phyloP scores from a whole-genome alignment of 2,329 filamentous ascomycete genomes.

The Penicillium aurantiogriseum region DNA sequence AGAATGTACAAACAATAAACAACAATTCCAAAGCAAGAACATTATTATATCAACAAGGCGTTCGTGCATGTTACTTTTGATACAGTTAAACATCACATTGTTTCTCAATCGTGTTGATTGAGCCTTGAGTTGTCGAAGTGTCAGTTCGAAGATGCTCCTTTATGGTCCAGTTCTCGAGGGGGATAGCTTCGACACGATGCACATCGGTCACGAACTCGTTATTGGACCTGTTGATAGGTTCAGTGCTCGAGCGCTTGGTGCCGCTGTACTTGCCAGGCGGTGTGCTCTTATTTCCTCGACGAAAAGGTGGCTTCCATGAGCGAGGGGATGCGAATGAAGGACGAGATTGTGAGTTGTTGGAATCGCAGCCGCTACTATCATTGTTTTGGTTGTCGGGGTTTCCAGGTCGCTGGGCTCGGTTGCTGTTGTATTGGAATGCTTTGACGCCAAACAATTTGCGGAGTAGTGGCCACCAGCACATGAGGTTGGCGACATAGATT shows the following conservation, averaged over 20 bases:
- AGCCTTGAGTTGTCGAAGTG: conserved; percentile 4
- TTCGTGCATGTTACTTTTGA: background rate
- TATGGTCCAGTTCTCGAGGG: conserved; percentile 15
- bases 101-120: background rate
- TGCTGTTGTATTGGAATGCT: conserved; percentile 29
- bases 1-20: background rate
- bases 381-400: conserved; percentile 17
- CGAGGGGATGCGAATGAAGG: conserved; percentile 21
- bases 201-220: conserved; percentile 10
- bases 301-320: conserved; percentile 8
- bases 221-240: conserved; percentile 17
- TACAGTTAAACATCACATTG: background rate
- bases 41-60: background rate
- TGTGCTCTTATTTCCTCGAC: conserved; percentile 7
- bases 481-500: conserved; percentile 49
- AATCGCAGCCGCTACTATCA: conserved; percentile 14
- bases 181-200: conserved; percentile 11
- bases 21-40: background rate
- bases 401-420: conserved; percentile 19
- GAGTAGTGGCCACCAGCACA: conserved; percentile 33
- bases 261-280: background rate
- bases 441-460: conserved; percentile 32
- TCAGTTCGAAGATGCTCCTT: background rate
- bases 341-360: conserved; percentile 19
- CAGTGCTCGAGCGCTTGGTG: conserved; percentile 16